Evolutionary conservation across 2,329 filamentous ascomycete species (phyloP).

Genomic region (Fusarium bulbicola): DNA sequence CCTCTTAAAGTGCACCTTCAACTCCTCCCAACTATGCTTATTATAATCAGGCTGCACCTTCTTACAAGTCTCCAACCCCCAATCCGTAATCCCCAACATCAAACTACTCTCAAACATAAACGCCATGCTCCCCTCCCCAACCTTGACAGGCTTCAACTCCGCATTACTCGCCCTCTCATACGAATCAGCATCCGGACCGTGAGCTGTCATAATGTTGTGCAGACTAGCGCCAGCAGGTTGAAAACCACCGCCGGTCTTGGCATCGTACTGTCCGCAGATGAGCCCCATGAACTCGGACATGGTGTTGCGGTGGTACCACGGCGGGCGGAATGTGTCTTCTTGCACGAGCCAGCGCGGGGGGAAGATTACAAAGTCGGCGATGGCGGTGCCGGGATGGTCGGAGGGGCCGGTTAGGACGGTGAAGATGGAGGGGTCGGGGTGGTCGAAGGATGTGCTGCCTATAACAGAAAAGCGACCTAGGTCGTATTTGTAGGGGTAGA

Average conservation of each 20-base stretch:
- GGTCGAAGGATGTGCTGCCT: slow-evolving; percentile 71
- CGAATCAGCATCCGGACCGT: slow-evolving; percentile 66
- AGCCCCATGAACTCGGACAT: slow-evolving; percentile 74
- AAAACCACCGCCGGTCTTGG: slow-evolving; percentile 67
- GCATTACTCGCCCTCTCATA: slow-evolving; percentile 65
- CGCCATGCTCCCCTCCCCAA: slow-evolving; percentile 69
- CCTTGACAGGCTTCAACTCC: slow-evolving; percentile 63
- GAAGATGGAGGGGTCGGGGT: slow-evolving; percentile 82
- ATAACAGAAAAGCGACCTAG: slow-evolving; percentile 80
- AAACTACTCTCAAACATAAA: slow-evolving; percentile 77
- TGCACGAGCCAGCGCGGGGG: slow-evolving; percentile 76
- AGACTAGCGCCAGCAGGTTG: slow-evolving; percentile 66
- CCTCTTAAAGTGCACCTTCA: slow-evolving; percentile 34
- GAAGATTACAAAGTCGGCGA: slow-evolving; percentile 79
- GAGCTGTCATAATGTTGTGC: slow-evolving; percentile 78
- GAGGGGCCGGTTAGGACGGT: slow-evolving; percentile 74
- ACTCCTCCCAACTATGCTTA: slow-evolving; percentile 74
- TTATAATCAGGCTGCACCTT: slow-evolving; percentile 74
- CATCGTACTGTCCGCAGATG: slow-evolving; percentile 67
- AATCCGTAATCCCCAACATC: slow-evolving; percentile 77
- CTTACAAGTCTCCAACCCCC: slow-evolving; percentile 69
- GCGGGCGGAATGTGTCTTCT: slow-evolving; percentile 76
- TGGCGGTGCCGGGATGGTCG: slow-evolving; percentile 67
- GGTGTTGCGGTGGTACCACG: slow-evolving; percentile 77
- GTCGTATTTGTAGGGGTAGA: slow-evolving; percentile 80